These are phyloP conservation scores for Penicillium crystallinum DNA, from an alignment of 495 filamentous ascomycete species.

Conservation along the genomic window DNA sequence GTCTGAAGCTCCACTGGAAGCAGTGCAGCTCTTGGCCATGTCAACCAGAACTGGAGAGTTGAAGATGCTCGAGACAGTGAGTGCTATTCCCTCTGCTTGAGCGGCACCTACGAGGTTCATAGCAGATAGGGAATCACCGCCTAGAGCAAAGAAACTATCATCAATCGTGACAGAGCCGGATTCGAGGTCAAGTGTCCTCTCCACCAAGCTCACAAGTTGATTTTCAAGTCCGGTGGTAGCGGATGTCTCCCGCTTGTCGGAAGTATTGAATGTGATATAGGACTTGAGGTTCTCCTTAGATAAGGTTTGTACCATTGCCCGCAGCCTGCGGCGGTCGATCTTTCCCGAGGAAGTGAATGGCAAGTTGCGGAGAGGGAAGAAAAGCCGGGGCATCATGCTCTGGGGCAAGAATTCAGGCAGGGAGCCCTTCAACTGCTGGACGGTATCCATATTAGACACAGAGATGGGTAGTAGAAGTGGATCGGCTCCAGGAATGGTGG, in stretches of 20 bases:
- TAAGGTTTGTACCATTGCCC: constrained; percentile 33
- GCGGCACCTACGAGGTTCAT: constrained; percentile 51
- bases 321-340: constrained; percentile 56
- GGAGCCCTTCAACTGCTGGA: constrained; percentile 31
- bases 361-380: constrained; percentile 52
- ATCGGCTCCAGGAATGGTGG: constrained; percentile 19
- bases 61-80: constrained; percentile 50
- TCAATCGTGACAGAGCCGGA: constrained; percentile 35
- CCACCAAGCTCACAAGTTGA: constrained; percentile 34
- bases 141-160: constrained; percentile 50
- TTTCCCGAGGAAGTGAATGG: constrained; percentile 56
- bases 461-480: constrained; percentile 33
- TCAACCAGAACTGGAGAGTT: constrained; percentile 41
- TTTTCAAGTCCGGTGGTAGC: constrained; percentile 27
- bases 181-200: constrained; percentile 32
- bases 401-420: constrained; percentile 35
- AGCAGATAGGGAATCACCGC: constrained; percentile 53
- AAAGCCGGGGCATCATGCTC: constrained; percentile 60
- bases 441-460: constrained; percentile 21
- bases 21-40: constrained; percentile 37
- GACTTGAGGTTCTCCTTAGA: constrained; percentile 36
- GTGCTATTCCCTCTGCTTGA: constrained; percentile 35
- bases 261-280: constrained; percentile 34
- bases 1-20: neutral
- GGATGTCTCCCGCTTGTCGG: constrained; percentile 15